Conservation (phyloP, 352 stramenopile species). For the Pythium utonaiense region DNA sequence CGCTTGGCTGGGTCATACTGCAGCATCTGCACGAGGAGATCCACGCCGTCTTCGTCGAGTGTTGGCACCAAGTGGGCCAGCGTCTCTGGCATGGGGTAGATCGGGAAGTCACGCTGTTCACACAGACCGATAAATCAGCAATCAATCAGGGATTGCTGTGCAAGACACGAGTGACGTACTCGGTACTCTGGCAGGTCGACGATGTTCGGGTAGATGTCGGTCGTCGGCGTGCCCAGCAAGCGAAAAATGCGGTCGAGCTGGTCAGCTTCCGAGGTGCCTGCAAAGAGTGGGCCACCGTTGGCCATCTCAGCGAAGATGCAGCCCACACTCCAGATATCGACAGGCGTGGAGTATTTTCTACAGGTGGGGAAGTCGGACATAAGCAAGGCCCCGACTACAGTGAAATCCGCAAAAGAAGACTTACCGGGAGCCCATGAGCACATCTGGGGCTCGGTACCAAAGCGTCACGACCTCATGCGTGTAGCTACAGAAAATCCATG, state of each 20-base stretch:
- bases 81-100: slow-evolving; percentile 86
- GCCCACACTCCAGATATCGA: slow-evolving; percentile 95
- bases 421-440: too few relatives aligned
- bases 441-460: slow-evolving; percentile 62
- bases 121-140: background rate
- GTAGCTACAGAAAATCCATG: too few relatives aligned
- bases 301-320: slow-evolving; percentile 99
- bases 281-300: slow-evolving; percentile 95
- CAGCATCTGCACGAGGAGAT: slow-evolving; percentile 91
- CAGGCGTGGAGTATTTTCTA: slow-evolving; percentile 77
- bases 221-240: slow-evolving; percentile 93
- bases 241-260: slow-evolving; percentile 97
- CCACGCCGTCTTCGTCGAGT: slow-evolving; percentile 87
- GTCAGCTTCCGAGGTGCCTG: slow-evolving; percentile 91
- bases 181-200: slow-evolving; percentile 96
- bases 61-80: slow-evolving; percentile 90
- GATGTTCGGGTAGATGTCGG: slow-evolving; percentile 94
- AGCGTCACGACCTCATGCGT: slow-evolving; percentile 78
- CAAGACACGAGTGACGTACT: slow-evolving; percentile 40
- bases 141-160: background rate
- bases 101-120: slow-evolving; percentile 79
- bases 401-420: too few relatives aligned
- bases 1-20: slow-evolving; percentile 87
- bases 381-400: too few relatives aligned
- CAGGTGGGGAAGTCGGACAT: too few relatives aligned